Evolutionary conservation across 176 grass and related monocot genomes (phyloP).

Genomic region (Aechmea fasciata): DNA sequence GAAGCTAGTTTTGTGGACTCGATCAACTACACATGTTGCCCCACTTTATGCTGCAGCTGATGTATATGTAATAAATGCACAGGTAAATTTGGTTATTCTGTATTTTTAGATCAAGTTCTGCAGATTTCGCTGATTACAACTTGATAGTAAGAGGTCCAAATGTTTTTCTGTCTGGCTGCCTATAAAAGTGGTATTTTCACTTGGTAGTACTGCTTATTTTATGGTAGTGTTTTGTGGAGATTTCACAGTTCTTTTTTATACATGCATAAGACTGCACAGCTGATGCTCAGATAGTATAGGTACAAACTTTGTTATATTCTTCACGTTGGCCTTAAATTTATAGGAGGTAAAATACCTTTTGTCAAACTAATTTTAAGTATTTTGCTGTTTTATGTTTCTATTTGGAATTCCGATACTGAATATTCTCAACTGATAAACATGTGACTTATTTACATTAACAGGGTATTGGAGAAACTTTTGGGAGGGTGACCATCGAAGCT

Average conservation of each 20-base stretch:
- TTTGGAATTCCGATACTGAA: background rate
- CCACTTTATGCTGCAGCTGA: slow-evolving; percentile 46
- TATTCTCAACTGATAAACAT: background rate
- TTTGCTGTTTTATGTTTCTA: background rate
- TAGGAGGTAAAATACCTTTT: too few relatives aligned
- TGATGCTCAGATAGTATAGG: too few relatives aligned
- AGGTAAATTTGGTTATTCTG: slow-evolving; percentile 21
- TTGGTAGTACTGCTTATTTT: too few relatives aligned
- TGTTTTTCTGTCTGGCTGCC: too few relatives aligned
- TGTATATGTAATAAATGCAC: slow-evolving; percentile 47
- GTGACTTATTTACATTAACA: slow-evolving; percentile 4
- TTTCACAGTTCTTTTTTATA: too few relatives aligned
- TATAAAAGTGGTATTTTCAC: too few relatives aligned
- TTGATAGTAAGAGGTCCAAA: too few relatives aligned
- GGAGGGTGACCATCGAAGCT: slow-evolving; percentile 53
- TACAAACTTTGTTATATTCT: slow-evolving; percentile 11
- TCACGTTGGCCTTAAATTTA: background rate
- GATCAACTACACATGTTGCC: slow-evolving; percentile 29
- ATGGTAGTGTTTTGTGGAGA: too few relatives aligned
- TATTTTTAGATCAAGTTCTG: background rate
- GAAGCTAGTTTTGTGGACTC: slow-evolving; percentile 42
- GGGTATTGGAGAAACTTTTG: slow-evolving; percentile 53
- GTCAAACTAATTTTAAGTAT: too few relatives aligned
- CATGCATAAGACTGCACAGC: too few relatives aligned
- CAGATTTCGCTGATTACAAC: too few relatives aligned